Conservation (phyloP, 2,329 filamentous ascomycete genomes). For the Paramyrothecium sp. region DNA sequence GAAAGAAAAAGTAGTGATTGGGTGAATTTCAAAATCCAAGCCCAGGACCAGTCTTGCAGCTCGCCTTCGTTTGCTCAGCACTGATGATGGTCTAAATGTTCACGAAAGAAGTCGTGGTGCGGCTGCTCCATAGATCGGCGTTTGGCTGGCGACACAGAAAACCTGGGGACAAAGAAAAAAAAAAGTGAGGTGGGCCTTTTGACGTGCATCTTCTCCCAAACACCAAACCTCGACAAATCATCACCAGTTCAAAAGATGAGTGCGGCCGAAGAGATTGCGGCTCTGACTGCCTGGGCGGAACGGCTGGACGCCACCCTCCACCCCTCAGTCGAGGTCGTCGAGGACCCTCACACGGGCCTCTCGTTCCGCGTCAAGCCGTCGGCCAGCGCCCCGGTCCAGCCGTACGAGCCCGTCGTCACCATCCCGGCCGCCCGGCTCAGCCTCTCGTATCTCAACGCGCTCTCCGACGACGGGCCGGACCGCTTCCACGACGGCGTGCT, state of each 20-base stretch:
- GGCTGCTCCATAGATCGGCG: too few species aligned
- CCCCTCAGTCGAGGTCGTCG: conserved; percentile 50
- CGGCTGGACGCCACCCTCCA: conserved; percentile 47
- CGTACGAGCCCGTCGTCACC: conserved; percentile 45
- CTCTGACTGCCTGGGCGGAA: conserved; percentile 48
- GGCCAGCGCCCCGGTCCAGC: conserved; percentile 20
- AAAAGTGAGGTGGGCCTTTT: too few species aligned
- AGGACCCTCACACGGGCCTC: conserved; percentile 47
- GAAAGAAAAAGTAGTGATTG: too few species aligned
- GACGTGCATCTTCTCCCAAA: too few species aligned
- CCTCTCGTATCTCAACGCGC: conserved; percentile 58
- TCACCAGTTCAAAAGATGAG: not conserved
- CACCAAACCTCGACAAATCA: too few species aligned
- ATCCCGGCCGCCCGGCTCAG: conserved; percentile 49
- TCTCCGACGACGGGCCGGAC: conserved; percentile 24
- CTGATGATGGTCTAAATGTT: too few species aligned
- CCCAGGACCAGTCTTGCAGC: too few species aligned
- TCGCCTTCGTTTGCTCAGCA: too few species aligned
- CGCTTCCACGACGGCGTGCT: conserved; percentile 51
- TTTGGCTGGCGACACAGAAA: too few species aligned
- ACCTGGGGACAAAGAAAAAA: too few species aligned
- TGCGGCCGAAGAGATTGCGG: not conserved
- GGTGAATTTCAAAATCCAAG: too few species aligned
- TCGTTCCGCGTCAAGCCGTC: conserved; percentile 50
- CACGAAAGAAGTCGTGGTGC: too few species aligned